Evolutionary conservation across 257 asterid genomes (phyloP), one percentile per base, ranked within the genome.

Genomic region (Oldenlandia corymbosa): DNA sequence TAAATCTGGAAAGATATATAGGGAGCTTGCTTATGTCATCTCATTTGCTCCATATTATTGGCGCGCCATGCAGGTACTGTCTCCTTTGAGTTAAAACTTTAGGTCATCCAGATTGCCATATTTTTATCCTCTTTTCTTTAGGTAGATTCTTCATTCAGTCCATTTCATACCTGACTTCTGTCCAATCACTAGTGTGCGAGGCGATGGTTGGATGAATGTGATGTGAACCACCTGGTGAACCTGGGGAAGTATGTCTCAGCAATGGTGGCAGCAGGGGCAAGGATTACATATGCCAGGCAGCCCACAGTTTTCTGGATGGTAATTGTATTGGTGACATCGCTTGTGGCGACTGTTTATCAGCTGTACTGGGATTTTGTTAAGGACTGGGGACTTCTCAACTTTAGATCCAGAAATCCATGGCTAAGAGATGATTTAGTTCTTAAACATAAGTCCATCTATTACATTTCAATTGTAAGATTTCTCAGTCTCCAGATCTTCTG

Each of bases 181-280:
- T 13, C 4, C n/a, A 36, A 26, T 5, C 13, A 36, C 13, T 71
- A 90, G 97, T 93, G 99, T 32, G 96, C 83, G 5, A 74, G 99
- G 77, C 68, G 99, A 78, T 93, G 95, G 95, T 70, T 90, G 6
- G 97, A 93, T 16, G 97, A 93, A 53, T 30, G 53, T 45, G 86
- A 93, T 23, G 56, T 62, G 18, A 86, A 85, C 71, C 99, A 90
- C 49, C 78, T 90, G 13, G 85, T 86, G 20, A 93, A 93, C 73
- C 75, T 93, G 43, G 97, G 99, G 54, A 93, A 93, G 84, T 93
- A 93, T 46, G 91, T 90, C 7, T 93, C 97, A 7, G 99, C 99
- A 0, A 93, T 93, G 99, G 96, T 90, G 69, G 99, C 99, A 18
- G 99, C 97, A 3, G 96, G 97, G 42, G 97, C 97, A 18, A 84